Evolutionary conservation across 768 basidiomycete species (phyloP), one percentile per base, ranked within the genome.

Genomic region (Boletus pseudopeckii): DNA sequence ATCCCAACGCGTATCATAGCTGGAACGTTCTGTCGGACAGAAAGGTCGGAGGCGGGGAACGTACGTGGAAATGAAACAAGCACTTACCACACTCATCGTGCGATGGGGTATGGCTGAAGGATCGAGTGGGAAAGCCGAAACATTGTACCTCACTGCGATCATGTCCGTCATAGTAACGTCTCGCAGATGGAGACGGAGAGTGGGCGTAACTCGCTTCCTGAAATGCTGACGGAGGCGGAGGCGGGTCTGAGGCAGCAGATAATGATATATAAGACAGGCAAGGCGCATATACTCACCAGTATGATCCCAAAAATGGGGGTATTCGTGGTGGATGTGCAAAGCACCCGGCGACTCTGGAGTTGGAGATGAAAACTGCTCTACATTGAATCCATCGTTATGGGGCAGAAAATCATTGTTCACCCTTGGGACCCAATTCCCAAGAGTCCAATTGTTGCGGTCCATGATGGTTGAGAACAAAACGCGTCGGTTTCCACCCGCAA

Each of bases 221-320:
- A 45, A 60, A 70, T 42, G 66, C 70, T 32, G 69, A 65, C 5
- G 72, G 75, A 33, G 71, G 74, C 7, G 72, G 65, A 26, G 73
- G 73, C 10, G 71, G 66, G 10, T 67, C 70, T 60, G 67, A 70
- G n/a, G 59, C 58, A 44, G 69, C 64, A 43, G 67, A 69, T 36
- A 57, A 30, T 3, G 33, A 53, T 44, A 26, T 32, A 41, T 14
- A 30, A 26, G 4, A 28, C 4, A 45, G 9, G 11, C 13, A 18
- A 44, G 18, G 40, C 48, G 63, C 70, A 70, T 71, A 75, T 32
- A 65, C 56, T 40, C 61, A 72, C 60, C 58, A 47, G 26, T 50
- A 32, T 45, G 41, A 43, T 46, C 55, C 52, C 46, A 49, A 45
- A 60, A 53, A 45, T 48, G 38, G 11, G 50, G 28, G 34, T 26